A percentile compares a stretch with the other conserved stretches of the same genome.
These are phyloP conservation scores for Geotrichum aggregatum DNA, from an alignment of 1,139 yeast genomes.

Conservation along the genomic window DNA sequence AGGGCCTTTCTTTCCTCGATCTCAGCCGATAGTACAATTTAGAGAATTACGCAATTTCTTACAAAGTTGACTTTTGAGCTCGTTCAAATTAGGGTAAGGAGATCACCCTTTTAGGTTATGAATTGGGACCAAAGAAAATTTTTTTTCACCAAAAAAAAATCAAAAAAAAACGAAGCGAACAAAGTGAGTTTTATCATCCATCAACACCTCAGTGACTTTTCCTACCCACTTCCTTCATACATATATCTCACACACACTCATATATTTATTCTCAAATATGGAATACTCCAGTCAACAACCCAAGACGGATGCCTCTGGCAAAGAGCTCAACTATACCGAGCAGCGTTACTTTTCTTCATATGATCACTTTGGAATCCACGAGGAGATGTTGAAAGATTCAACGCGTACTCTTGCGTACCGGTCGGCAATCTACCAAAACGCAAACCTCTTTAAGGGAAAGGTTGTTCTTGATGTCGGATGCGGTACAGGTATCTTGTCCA, in stretches of 20 bases:
- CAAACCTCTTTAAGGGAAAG: conserved; percentile 84
- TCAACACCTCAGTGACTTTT: neutral
- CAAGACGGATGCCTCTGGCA: conserved; percentile 13
- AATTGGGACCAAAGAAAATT: conserved; percentile 7
- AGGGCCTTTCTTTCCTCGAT: too few species aligned
- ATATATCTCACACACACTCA: neutral
- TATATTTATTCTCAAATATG: neutral
- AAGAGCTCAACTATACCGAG: conserved; percentile 46
- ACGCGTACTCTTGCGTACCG: conserved; percentile 90
- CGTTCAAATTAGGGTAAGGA: neutral
- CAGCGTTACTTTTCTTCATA: conserved; percentile 93
- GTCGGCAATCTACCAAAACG: conserved; percentile 88
- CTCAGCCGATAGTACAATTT: too few species aligned
- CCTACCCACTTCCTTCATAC: neutral
- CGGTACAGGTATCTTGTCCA: conserved; percentile 94
- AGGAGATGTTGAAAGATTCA: conserved; percentile 96
- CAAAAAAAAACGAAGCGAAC: neutral
- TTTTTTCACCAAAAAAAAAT: neutral
- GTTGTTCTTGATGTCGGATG: conserved; percentile 97
- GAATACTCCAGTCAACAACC: conserved; percentile 8
- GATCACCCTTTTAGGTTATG: neutral
- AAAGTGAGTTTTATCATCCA: neutral
- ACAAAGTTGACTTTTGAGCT: neutral
- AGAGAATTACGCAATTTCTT: neutral
- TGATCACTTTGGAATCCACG: conserved; percentile 97